These are phyloP conservation scores for Schizosaccharomyces versatilis DNA, from an alignment of 1,139 yeast genomes.

Conservation along the genomic window DNA sequence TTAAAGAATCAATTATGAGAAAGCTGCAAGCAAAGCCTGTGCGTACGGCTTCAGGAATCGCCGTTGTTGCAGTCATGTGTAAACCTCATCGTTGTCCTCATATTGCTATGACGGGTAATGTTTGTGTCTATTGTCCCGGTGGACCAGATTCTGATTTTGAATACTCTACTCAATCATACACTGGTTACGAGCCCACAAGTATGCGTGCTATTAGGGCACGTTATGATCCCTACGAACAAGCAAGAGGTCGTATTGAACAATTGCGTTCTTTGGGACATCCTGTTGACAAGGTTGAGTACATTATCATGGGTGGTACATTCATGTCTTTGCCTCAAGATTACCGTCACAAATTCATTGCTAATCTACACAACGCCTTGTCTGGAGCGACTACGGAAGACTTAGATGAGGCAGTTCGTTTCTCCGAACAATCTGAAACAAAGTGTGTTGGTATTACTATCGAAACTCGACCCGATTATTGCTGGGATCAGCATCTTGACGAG, in stretches of 20 bases:
- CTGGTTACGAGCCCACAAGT: slow-evolving; percentile 96
- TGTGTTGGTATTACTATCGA: slow-evolving; percentile 97
- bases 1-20: slow-evolving; percentile 66
- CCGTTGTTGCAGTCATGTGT: slow-evolving; percentile 98
- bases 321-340: slow-evolving; percentile 84
- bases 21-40: slow-evolving; percentile 94
- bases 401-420: slow-evolving; percentile 73
- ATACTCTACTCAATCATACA: slow-evolving; percentile 89
- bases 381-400: slow-evolving; percentile 76
- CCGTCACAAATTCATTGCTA: slow-evolving; percentile 70
- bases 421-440: slow-evolving; percentile 86
- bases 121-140: slow-evolving; percentile 95
- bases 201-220: slow-evolving; percentile 97
- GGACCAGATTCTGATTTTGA: slow-evolving; percentile 98
- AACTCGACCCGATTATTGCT: slow-evolving; percentile 96
- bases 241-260: slow-evolving; percentile 93
- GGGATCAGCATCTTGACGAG: slow-evolving; percentile 83
- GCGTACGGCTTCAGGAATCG: slow-evolving; percentile 90
- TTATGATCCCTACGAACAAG: slow-evolving; percentile 95
- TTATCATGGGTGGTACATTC: slow-evolving; percentile 97
- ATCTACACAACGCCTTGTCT: slow-evolving; percentile 80
- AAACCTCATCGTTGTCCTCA: slow-evolving; percentile 98
- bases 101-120: slow-evolving; percentile 94
- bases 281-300: slow-evolving; percentile 90
- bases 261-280: slow-evolving; percentile 86